Conservation (phyloP, 139 green algal genomes). For the Monoraphidium neglectum region DNA sequence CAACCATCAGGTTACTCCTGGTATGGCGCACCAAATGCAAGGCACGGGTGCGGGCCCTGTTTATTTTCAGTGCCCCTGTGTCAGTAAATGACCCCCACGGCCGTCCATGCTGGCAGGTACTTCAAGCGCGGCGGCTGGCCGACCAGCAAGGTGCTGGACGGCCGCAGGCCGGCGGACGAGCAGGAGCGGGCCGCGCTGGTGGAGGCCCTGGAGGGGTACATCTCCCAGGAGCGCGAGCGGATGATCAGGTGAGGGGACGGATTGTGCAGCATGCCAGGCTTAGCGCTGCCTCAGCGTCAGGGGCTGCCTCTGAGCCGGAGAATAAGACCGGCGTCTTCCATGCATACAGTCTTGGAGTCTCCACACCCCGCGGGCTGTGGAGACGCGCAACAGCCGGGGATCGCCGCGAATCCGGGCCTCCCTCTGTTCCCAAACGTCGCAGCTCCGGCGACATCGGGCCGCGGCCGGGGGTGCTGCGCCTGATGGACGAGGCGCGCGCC, state of each 20-base stretch:
- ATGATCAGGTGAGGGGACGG: constrained; percentile 44
- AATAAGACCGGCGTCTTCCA: constrained; percentile 52
- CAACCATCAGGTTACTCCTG: too few species aligned
- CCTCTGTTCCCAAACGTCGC: background rate
- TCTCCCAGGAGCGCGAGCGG: constrained; percentile 76
- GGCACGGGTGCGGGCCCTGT: too few species aligned
- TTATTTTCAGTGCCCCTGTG: background rate
- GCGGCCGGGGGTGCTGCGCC: constrained; percentile 69
- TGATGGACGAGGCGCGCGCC: constrained; percentile 84
- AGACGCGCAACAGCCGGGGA: background rate
- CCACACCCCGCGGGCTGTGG: background rate
- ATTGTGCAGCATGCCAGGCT: background rate
- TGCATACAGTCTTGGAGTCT: background rate
- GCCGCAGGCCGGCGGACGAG: constrained; percentile 54
- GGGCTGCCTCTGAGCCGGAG: background rate
- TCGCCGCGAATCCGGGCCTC: background rate
- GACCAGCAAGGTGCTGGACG: constrained; percentile 10
- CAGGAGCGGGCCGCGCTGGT: constrained; percentile 75
- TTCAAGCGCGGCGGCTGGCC: constrained; percentile 86
- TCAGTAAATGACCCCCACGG: too few species aligned
- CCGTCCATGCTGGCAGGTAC: too few species aligned
- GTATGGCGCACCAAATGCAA: too few species aligned
- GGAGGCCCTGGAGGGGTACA: constrained; percentile 88
- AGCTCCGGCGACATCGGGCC: constrained; percentile 58
- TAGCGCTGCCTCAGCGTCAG: background rate